phyloP scores from a whole-genome alignment of 306 rosid species.

The Ormosia semicastrata region DNA sequence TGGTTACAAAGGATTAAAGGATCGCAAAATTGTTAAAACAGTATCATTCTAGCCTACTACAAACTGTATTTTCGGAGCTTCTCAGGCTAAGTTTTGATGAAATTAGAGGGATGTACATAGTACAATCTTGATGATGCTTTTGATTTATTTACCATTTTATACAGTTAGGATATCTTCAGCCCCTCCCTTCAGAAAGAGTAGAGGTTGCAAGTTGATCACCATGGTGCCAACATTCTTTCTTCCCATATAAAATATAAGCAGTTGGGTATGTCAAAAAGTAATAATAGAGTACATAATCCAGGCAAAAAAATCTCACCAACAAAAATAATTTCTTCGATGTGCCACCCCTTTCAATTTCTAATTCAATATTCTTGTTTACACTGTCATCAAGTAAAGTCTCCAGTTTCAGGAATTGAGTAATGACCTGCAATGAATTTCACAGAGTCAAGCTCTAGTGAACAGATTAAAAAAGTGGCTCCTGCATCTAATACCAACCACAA shows the following conservation, averaged over 20 bases:
- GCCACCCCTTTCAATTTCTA: constrained; percentile 92
- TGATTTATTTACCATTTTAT: constrained; percentile 14
- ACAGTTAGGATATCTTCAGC: constrained; percentile 4
- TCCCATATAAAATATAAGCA: constrained; percentile 18
- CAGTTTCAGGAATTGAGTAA: constrained; percentile 88
- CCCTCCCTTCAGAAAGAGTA: constrained; percentile 22
- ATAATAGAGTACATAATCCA: constrained; percentile 8
- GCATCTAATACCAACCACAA: neutral
- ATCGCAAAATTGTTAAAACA: constrained; percentile 1
- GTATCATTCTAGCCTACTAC: neutral
- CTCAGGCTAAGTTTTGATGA: neutral
- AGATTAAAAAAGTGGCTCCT: constrained; percentile 6
- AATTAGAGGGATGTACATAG: constrained; percentile 5
- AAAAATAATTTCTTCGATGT: constrained; percentile 52
- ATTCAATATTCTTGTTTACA: constrained; percentile 66
- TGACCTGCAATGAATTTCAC: constrained; percentile 59
- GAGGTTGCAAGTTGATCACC: constrained; percentile 19
- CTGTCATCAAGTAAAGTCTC: constrained; percentile 91
- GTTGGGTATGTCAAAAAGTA: constrained; percentile 19
- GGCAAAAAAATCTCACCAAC: constrained; percentile 55
- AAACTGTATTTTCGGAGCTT: neutral
- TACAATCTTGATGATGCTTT: neutral
- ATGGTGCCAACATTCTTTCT: neutral
- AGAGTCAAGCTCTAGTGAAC: constrained; percentile 12
- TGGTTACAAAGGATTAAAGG: neutral